Evolutionary conservation across 371 early-diverging fungal genomes (phyloP), one percentile per base, ranked within the genome.

Genomic region (Neoconidiobolus thromboides): DNA sequence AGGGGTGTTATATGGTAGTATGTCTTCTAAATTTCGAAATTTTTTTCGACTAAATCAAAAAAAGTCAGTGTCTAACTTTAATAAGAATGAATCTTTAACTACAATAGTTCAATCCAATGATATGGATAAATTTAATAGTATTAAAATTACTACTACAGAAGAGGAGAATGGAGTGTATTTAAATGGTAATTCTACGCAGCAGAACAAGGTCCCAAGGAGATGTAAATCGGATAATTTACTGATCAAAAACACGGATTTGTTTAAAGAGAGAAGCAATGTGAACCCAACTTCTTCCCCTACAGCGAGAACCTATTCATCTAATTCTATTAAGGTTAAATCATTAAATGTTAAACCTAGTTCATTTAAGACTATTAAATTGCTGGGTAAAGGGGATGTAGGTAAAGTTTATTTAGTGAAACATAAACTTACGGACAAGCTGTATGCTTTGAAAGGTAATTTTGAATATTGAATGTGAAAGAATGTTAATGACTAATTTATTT

Each of bases 301-400:
- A 9, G 15, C 58, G n/a, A 44, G 89, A 53, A 80, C 82, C 9
- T 86, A 88, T 65, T 85, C 87, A 36, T 76, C 85, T 62, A 85
- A 83, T 67, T 86, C 87, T 61, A 79, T 89, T 66, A 85, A 82
- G 65, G 72, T 87, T 38, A 79, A 81, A 57, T 75, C 82, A 43
- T 79, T 85, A 10, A 77, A 85, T 62, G 91, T 91, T 0, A 78
- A 81, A 14, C 92, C 93, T 5, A 82, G 76, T 60, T 81, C 86
- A 66, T 96, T 93, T 70, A 72, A 69, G 44, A 92, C 92, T 66
- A 69, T 87, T 48, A 75, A 82, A 64, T 69, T 96, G 66, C 75
- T 96, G 38, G 96, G 96, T 51, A 89, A 89, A 70, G 96, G 96
- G 39, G 96, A 92, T 71, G 96, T 96, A 12, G 96, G 95, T 15